Percentiles rank a stretch among this genome's conserved stretches.
Evolutionary conservation across 2,329 filamentous ascomycete genomes (phyloP).

Genomic region (Ophiostoma populinum): DNA sequence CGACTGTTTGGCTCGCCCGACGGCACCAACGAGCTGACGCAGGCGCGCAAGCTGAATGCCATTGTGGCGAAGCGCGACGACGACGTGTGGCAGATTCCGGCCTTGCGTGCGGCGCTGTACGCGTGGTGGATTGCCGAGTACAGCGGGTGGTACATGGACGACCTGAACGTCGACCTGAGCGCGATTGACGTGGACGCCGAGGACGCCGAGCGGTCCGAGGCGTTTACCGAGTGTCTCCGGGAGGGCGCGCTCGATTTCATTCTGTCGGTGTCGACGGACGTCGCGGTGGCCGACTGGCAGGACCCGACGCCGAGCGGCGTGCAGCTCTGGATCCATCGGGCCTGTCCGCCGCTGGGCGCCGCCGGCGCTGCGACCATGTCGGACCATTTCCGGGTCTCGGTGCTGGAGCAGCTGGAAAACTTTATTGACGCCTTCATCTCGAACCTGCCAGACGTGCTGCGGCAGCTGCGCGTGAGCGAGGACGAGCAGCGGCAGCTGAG

Average conservation of each 20-base stretch:
- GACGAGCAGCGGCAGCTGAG: constrained; percentile 66
- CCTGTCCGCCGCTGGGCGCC: constrained; percentile 50
- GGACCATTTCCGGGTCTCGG: constrained; percentile 48
- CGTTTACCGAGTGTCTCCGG: constrained; percentile 61
- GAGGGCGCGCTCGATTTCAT: constrained; percentile 90
- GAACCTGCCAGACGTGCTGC: constrained; percentile 83
- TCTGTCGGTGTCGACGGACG: constrained; percentile 65
- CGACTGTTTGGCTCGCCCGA: constrained; percentile 65
- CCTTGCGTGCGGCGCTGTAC: constrained; percentile 61
- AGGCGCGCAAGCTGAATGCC: constrained; percentile 53
- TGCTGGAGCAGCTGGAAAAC: constrained; percentile 68
- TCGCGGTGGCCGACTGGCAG: constrained; percentile 68
- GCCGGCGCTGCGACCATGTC: constrained; percentile 53
- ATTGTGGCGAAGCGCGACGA: constrained; percentile 50
- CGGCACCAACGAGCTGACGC: constrained; percentile 29
- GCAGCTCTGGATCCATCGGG: constrained; percentile 66
- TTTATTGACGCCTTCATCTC: constrained; percentile 89
- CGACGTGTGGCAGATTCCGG: constrained; percentile 53
- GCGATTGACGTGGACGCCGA: constrained; percentile 52
- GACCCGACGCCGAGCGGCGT: constrained; percentile 73
- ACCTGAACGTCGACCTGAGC: constrained; percentile 39
- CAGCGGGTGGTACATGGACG: constrained; percentile 72
- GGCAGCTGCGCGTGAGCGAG: constrained; percentile 72
- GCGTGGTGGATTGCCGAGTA: constrained; percentile 90
- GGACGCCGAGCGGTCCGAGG: constrained; percentile 50